These are phyloP conservation scores for Pythium dissotocum DNA, from an alignment of 352 stramenopile genomes.

Conservation along the genomic window DNA sequence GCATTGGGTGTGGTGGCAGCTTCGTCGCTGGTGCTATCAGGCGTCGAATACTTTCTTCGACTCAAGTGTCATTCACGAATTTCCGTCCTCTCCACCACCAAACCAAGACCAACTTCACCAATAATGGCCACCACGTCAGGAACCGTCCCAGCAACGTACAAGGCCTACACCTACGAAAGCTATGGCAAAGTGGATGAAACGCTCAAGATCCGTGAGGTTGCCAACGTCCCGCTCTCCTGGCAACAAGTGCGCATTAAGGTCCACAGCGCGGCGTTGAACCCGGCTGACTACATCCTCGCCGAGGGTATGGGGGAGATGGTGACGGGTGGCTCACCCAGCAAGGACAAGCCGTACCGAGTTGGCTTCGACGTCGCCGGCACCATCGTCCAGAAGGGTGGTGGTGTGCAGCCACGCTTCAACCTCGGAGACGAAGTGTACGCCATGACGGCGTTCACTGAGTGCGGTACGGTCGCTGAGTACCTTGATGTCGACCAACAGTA, in stretches of 20 bases:
- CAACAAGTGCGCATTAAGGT: conserved; percentile 7
- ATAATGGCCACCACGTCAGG: not conserved
- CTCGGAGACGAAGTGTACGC: conserved; percentile 17
- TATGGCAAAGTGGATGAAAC: not conserved
- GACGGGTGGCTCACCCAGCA: not conserved
- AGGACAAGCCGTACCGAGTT: conserved; percentile 1
- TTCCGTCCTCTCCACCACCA: no score
- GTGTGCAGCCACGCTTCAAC: not conserved
- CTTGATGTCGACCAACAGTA: conserved; percentile 27
- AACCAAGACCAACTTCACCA: not conserved
- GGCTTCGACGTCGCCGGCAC: conserved; percentile 7
- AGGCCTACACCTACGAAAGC: conserved; percentile 2
- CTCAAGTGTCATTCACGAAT: no score
- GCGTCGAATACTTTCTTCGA: no score
- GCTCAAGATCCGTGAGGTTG: not conserved
- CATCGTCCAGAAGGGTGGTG: not conserved
- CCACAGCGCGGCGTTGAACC: conserved; percentile 6
- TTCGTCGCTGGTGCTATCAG: no score
- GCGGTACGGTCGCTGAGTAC: conserved; percentile 38
- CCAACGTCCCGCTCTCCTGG: not conserved
- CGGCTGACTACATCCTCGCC: not conserved
- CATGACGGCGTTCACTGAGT: conserved; percentile 14
- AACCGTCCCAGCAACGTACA: not conserved
- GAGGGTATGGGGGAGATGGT: not conserved
- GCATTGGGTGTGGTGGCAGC: no score